These are phyloP conservation scores for Calonectria hongkongensis DNA, from an alignment of 2,329 filamentous ascomycete species.

Conservation along the genomic window DNA sequence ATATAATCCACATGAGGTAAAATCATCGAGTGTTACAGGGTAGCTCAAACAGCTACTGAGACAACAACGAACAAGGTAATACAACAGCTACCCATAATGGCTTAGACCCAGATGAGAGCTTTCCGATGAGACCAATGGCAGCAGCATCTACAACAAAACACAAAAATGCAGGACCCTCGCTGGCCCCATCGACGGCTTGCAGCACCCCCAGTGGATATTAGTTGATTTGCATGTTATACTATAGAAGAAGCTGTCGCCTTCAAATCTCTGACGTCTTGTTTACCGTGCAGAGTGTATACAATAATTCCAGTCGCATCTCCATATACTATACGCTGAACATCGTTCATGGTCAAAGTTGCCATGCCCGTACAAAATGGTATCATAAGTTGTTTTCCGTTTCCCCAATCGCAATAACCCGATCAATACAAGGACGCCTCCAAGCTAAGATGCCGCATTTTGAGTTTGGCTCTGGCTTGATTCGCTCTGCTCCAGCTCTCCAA, in stretches of 20 bases:
- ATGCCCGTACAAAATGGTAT: conserved; percentile 56
- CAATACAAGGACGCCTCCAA: conserved; percentile 23
- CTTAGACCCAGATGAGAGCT: background rate
- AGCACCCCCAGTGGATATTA: background rate
- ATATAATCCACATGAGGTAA: no score
- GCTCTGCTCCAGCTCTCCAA: conserved; percentile 58
- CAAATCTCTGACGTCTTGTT: conserved; percentile 2
- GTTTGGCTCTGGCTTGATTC: conserved; percentile 45
- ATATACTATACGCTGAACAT: conserved; percentile 42
- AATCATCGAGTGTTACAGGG: background rate
- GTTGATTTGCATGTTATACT: background rate
- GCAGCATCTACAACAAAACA: background rate
- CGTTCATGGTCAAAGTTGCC: conserved; percentile 43
- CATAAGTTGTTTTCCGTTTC: conserved; percentile 53
- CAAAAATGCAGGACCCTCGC: background rate
- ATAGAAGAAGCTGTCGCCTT: background rate
- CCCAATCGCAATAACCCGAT: conserved; percentile 35
- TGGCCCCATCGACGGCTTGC: background rate
- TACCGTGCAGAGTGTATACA: conserved; percentile 11
- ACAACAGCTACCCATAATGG: background rate
- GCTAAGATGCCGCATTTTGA: conserved; percentile 32
- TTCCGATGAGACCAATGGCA: background rate
- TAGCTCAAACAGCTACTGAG: background rate
- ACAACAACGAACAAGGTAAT: background rate
- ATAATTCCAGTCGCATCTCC: conserved; percentile 28